Evolutionary conservation across 2,329 filamentous ascomycete species (phyloP).

Genomic region (Trichophyton verrucosum): DNA sequence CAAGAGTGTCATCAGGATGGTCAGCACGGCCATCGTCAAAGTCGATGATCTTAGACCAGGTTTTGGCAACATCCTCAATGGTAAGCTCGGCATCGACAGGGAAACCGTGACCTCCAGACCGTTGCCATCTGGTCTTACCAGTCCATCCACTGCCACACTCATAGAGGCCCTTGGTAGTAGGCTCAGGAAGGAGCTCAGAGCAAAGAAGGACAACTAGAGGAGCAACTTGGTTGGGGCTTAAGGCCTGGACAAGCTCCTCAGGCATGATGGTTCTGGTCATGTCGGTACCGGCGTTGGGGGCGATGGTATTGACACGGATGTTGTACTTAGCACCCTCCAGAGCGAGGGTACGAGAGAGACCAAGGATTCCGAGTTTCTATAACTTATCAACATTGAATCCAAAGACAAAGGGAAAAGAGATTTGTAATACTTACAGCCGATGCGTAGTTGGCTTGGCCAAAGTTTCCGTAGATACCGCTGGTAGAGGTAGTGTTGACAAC

Average conservation of each 20-base stretch:
- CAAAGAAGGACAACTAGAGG: constrained; percentile 80
- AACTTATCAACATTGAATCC: constrained; percentile 3
- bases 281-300: constrained; percentile 88
- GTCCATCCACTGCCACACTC: constrained; percentile 94
- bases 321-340: constrained; percentile 94
- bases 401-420: constrained; percentile 17
- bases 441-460: constrained; percentile 95
- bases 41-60: constrained; percentile 67
- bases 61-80: constrained; percentile 66
- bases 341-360: constrained; percentile 84
- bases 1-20: constrained; percentile 65
- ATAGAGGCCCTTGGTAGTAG: constrained; percentile 75
- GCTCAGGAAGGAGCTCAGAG: constrained; percentile 72
- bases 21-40: constrained; percentile 84
- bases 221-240: constrained; percentile 98
- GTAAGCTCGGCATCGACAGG: constrained; percentile 71
- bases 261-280: constrained; percentile 93
- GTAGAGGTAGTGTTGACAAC: constrained; percentile 95
- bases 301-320: constrained; percentile 96
- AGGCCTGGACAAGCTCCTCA: constrained; percentile 94
- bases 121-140: constrained; percentile 87
- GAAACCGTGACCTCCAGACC: constrained; percentile 80
- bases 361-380: constrained; percentile 81
- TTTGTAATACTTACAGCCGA: constrained; percentile 52
- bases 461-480: constrained; percentile 97